Base-by-base conservation (phyloP, 1,284 basidiomycete genomes). In the Tremellales sp. region DNA sequence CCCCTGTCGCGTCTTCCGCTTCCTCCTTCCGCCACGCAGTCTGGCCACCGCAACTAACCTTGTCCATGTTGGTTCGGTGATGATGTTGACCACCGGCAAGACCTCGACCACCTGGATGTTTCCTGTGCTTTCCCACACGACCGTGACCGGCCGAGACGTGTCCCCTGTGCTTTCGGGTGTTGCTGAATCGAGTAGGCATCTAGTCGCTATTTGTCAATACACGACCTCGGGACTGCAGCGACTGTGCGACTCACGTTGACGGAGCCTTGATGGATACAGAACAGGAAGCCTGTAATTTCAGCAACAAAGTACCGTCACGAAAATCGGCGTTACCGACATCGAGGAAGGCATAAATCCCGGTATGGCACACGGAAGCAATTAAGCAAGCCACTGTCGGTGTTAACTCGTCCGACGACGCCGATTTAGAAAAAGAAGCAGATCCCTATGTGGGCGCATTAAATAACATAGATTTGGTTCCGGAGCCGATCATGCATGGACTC, bases 81-180 rank as follows among this genome's bases (percentile, higher is more conserved):
- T 98, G 94, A 80, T 97, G 94, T 78, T 86, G 82, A 84, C 95
- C 94, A 92, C 94, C 95, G 79, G 94, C 94, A 70, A 97, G 87
- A 97, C 94, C 94, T 78, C 94, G 89, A 90, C 94, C 94, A 81
- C 94, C 94, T 54, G 95, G 95, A 74, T 95, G 92, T 78, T 98
- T 97, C 77, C 94, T 87, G 85, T 98, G 94, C 84, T 98, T 97
- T 68, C 94, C 95, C 72, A 98, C 87, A 87, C 94, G 93, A 78
- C 94, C 94, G 78, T 97, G 86, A 79, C 92, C 92, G 71, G 92
- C 92, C 63, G 93, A 97, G 70, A 98, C 94, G 81, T 98, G 91
- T 70, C 92, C 92, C 71, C 92, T 83, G 79, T 94, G 92, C 81
- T 97, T 97, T 78, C 94, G 86, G 76, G 90, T 97, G 78, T 95